Percentiles rank a stretch among this genome's conserved stretches.
Evolutionary conservation across 768 basidiomycete species (phyloP).

Genomic region (Lactarius quietus): DNA sequence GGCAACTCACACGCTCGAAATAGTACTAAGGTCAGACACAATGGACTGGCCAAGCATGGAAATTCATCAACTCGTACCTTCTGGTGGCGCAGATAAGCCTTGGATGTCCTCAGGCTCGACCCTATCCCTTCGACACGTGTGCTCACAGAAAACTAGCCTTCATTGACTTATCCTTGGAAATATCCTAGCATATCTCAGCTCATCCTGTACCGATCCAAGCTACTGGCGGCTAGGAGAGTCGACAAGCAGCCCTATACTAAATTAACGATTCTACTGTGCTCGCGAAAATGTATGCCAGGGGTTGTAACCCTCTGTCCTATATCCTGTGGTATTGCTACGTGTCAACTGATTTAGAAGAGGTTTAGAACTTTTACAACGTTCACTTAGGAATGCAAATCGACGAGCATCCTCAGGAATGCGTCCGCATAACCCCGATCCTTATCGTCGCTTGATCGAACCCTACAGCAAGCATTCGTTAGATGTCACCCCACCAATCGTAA

Average conservation of each 20-base stretch:
- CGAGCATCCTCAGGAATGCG: slow-evolving; percentile 97
- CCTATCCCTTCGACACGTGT: neutral
- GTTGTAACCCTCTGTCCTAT: neutral
- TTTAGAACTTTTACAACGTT: neutral
- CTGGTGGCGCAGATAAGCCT: neutral
- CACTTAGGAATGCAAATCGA: slow-evolving; percentile 87
- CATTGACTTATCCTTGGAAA: neutral
- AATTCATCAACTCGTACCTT: neutral
- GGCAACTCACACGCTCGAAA: neutral
- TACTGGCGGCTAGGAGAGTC: neutral
- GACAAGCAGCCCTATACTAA: neutral
- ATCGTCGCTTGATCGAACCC: slow-evolving; percentile 10
- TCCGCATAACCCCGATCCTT: slow-evolving; percentile 20
- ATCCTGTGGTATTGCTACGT: neutral
- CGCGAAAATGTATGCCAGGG: neutral
- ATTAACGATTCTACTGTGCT: neutral
- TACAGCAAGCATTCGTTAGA: slow-evolving; percentile 86
- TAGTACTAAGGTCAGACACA: neutral
- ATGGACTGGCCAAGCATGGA: neutral
- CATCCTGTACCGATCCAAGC: neutral
- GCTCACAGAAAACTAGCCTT: neutral
- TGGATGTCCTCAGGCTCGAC: neutral
- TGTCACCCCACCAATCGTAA: slow-evolving; percentile 79
- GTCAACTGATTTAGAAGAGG: neutral
- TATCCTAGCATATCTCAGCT: neutral